Conservation (phyloP, 495 filamentous ascomycete genomes). For the Lasiosphaeriaceae sp. region DNA sequence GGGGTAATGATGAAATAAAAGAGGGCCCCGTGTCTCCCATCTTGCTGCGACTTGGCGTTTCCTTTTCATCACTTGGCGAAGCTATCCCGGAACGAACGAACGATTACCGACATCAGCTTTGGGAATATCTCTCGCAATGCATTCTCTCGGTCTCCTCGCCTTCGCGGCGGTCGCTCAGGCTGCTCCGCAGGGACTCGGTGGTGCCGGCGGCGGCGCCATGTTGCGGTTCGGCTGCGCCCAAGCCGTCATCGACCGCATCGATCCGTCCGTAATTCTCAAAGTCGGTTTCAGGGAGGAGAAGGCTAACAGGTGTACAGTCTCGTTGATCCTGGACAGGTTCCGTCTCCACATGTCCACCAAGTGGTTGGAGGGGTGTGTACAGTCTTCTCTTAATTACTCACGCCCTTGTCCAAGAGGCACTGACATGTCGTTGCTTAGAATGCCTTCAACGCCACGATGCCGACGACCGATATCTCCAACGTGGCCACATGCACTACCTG, state of each 20-base stretch:
- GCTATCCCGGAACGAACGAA: not conserved
- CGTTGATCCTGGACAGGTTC: slow-evolving; percentile 9
- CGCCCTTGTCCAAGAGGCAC: not conserved
- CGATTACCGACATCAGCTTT: not conserved
- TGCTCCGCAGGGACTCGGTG: not conserved
- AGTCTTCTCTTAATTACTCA: not conserved
- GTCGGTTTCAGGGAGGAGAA: not conserved
- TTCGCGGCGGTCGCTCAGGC: not conserved
- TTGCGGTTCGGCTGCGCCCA: slow-evolving; percentile 9
- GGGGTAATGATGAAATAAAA: not conserved
- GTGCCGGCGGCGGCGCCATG: not conserved
- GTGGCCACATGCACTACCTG: slow-evolving; percentile 40
- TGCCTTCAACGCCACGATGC: slow-evolving; percentile 43
- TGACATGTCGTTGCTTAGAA: slow-evolving; percentile 12
- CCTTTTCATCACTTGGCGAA: not conserved
- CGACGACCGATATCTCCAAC: slow-evolving; percentile 32
- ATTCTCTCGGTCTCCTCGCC: not conserved
- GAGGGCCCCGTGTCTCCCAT: not conserved
- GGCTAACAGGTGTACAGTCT: not conserved
- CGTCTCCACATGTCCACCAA: slow-evolving; percentile 22
- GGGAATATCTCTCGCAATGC: not conserved
- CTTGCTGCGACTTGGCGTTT: not conserved
- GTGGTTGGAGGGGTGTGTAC: slow-evolving; percentile 37
- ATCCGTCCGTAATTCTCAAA: not conserved
- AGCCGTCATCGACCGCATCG: slow-evolving; percentile 7